Base-by-base conservation (phyloP, 345 rosid genomes). In the Lepidium africanum region DNA sequence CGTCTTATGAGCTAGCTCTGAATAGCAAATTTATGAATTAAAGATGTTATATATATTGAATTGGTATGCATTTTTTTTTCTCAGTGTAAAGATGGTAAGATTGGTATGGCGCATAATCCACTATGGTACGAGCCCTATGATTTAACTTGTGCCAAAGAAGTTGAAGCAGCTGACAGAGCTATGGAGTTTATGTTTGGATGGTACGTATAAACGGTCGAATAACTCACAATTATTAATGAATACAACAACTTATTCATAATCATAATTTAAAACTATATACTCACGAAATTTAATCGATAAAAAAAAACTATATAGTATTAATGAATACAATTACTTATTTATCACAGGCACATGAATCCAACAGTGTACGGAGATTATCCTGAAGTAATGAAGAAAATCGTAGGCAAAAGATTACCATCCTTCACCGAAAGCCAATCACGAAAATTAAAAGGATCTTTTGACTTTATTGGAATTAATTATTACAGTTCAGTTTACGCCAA, bases 381-480 rank as follows among this genome's bases (percentile, higher is more conserved):
- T 0, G 36, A 66, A 61, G 66, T 66, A 12, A 83, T 83, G 87
- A 56, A 63, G 25, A 38, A 46, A 11, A 35, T 71, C 11, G 80
- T 83, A 1, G 83, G 84, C 10, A 43, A 49, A 7, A 60, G 84
- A 69, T 69, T 83, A 49, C 84, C 87, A 3, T 63, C 69, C 1
- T 83, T 81, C 66, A 79, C 85, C 0, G 7, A 9, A 19, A 51
- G 16, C 3, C 76, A 84, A 65, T 81, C 85, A 11, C 7, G 17
- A 13, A 58, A 70, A 70, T 30, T 81, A 49, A 79, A 49, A 71
- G 77, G 78, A 36, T 84, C 87, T 10, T 70, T 57, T 63, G 87
- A 84, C 56, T 84, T 75, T 21, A 9, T 81, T 30, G 85, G 82
- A 13, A 25, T 84, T 5, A 84, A 81, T 78, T 81, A 84, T 66